phyloP scores from a whole-genome alignment of 2,329 filamentous ascomycete genomes.

The Colletotrichum tanaceti region DNA sequence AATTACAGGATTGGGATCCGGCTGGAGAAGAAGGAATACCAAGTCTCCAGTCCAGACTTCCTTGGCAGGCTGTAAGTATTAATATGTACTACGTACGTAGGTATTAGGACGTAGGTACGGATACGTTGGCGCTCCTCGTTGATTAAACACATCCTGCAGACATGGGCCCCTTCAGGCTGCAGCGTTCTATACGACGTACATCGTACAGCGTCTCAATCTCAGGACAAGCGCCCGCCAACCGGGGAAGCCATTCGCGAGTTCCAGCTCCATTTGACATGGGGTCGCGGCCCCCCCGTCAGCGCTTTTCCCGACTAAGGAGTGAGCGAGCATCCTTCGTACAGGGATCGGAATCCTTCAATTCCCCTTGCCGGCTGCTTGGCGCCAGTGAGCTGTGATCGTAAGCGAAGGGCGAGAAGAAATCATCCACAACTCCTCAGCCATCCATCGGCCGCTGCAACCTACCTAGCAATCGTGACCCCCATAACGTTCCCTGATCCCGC shows the following conservation, averaged over 20 bases:
- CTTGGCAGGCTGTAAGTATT: no score
- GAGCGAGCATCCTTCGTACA: constrained; percentile 1
- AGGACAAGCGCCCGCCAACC: neutral
- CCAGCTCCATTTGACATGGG: constrained; percentile 16
- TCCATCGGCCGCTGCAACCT: constrained; percentile 9
- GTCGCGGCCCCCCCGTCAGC: constrained; percentile 23
- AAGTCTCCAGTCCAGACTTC: no score
- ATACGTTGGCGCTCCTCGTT: no score
- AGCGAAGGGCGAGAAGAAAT: neutral
- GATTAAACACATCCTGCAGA: no score
- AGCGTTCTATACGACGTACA: no score
- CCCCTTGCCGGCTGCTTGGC: constrained; percentile 28
- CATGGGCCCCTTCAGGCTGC: no score
- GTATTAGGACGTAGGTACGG: no score
- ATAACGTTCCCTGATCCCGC: no score
- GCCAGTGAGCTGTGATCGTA: neutral
- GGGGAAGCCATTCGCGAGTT: constrained; percentile 28
- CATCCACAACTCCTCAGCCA: constrained; percentile 14
- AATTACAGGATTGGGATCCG: no score
- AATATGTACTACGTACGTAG: no score
- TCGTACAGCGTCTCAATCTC: constrained; percentile 10
- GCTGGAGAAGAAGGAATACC: no score
- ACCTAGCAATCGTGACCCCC: neutral
- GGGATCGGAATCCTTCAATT: constrained; percentile 15
- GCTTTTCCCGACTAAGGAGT: constrained; percentile 30